These are phyloP conservation scores for Leccinum boreale DNA, from an alignment of 768 basidiomycete species.

Conservation along the genomic window DNA sequence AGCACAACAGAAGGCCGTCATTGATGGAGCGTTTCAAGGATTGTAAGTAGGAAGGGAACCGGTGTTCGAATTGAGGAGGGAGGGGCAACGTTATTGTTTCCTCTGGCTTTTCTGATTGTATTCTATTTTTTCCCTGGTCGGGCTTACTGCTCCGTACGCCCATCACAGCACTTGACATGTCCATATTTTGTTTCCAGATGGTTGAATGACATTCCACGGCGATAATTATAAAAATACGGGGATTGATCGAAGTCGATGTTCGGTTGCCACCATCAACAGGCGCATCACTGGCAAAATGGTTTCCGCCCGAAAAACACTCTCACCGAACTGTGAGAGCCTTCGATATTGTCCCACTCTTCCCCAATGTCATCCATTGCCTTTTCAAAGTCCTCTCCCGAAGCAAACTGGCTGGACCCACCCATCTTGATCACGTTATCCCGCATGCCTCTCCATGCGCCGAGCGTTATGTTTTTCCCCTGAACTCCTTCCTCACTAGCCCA, in stretches of 20 bases:
- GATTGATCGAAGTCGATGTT: neutral
- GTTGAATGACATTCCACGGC: neutral
- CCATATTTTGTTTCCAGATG: neutral
- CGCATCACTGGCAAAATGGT: neutral
- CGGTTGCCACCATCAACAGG: neutral
- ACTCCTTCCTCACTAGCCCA: conserved; percentile 25
- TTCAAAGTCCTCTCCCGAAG: conserved; percentile 20
- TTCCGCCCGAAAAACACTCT: conserved; percentile 15
- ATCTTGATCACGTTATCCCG: conserved; percentile 20
- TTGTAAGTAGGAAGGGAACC: conserved; percentile 21
- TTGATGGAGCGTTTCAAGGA: conserved; percentile 56
- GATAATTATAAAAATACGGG: neutral
- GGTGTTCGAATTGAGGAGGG: neutral
- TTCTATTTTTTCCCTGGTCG: neutral
- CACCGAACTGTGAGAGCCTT: conserved; percentile 10
- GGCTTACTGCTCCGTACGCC: neutral
- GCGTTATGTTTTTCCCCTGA: conserved; percentile 12
- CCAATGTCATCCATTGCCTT: conserved; percentile 11
- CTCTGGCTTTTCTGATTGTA: neutral
- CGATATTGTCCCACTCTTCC: conserved; percentile 25
- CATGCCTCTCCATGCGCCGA: conserved; percentile 23
- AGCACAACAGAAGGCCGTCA: conserved; percentile 58
- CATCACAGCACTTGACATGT: neutral
- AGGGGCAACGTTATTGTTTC: neutral
- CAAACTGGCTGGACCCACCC: conserved; percentile 13